These are phyloP conservation scores for Plantago elongata DNA, from an alignment of 257 asterid genomes.

Conservation along the genomic window DNA sequence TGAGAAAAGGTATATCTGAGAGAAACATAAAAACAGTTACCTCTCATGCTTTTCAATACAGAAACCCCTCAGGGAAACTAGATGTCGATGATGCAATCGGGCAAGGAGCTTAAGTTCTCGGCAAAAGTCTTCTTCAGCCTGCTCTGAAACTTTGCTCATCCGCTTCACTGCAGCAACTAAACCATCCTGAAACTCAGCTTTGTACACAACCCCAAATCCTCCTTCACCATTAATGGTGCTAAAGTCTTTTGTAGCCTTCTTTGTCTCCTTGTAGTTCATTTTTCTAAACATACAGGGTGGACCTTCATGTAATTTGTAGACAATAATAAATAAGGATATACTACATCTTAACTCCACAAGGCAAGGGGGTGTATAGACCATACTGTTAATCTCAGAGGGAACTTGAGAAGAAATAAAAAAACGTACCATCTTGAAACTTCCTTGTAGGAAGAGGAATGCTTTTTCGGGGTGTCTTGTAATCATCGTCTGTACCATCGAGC, in stretches of 20 bases:
- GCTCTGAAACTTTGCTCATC: slow-evolving; percentile 81
- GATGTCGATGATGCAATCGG: slow-evolving; percentile 93
- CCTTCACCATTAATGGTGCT: slow-evolving; percentile 79
- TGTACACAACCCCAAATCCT: slow-evolving; percentile 88
- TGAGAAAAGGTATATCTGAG: not conserved
- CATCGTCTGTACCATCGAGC: slow-evolving; percentile 44
- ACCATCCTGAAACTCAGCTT: slow-evolving; percentile 72
- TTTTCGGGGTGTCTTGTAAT: slow-evolving; percentile 39
- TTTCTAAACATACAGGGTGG: slow-evolving; percentile 68
- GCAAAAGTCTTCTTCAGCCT: slow-evolving; percentile 90
- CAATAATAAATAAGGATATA: slow-evolving; percentile 16
- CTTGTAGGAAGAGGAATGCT: slow-evolving; percentile 42
- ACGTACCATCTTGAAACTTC: slow-evolving; percentile 68
- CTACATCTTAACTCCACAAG: not conserved
- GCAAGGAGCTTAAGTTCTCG: slow-evolving; percentile 90
- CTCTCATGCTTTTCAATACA: slow-evolving; percentile 70
- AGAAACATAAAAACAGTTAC: slow-evolving; percentile 27
- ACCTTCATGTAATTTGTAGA: slow-evolving; percentile 44
- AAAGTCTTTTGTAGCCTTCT: slow-evolving; percentile 81
- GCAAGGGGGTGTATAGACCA: not conserved
- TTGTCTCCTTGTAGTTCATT: slow-evolving; percentile 80
- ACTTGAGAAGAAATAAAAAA: slow-evolving; percentile 13
- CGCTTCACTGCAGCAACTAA: slow-evolving; percentile 71
- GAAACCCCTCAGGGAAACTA: slow-evolving; percentile 85
- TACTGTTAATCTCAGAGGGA: slow-evolving; percentile 12